phyloP scores from a whole-genome alignment of 2,329 filamentous ascomycete species.

The Colletotrichum limetticola region DNA sequence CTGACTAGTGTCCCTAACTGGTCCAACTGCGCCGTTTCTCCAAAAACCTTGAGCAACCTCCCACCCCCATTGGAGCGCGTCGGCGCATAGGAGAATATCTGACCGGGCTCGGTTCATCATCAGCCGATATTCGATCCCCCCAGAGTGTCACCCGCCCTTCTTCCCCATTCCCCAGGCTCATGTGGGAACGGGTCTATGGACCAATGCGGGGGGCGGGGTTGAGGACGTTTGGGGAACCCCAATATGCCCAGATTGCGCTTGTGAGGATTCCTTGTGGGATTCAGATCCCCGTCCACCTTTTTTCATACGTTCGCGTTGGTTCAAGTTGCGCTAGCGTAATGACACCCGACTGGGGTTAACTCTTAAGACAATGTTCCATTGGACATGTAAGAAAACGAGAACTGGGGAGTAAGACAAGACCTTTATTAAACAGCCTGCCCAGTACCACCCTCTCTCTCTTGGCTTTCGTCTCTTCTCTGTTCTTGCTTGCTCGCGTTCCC shows the following conservation, averaged over 20 bases:
- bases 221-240: conserved; percentile 6
- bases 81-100: conserved; percentile 6
- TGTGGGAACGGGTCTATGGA: conserved; percentile 8
- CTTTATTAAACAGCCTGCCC: conserved; percentile 24
- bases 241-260: conserved; percentile 11
- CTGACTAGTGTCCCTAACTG: neutral
- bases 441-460: neutral
- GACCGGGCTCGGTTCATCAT: conserved; percentile 20
- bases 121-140: conserved; percentile 18
- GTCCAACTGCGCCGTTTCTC: neutral
- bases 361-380: neutral
- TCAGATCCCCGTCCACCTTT: conserved; percentile 1
- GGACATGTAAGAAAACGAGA: neutral
- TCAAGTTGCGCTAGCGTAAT: neutral
- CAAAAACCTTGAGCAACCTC: neutral
- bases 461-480: neutral
- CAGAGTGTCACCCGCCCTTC: conserved; percentile 8
- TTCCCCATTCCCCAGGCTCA: conserved; percentile 15
- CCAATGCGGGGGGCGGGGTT: conserved; percentile 25
- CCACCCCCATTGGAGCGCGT: conserved; percentile 29
- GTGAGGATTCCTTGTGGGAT: conserved; percentile 21
- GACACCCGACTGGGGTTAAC: neutral
- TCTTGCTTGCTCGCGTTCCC: neutral
- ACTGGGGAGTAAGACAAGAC: conserved; percentile 3
- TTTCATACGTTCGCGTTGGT: conserved; percentile 15